phyloP scores from a whole-genome alignment of 306 rosid genomes.

The Cicer yamashitae region DNA sequence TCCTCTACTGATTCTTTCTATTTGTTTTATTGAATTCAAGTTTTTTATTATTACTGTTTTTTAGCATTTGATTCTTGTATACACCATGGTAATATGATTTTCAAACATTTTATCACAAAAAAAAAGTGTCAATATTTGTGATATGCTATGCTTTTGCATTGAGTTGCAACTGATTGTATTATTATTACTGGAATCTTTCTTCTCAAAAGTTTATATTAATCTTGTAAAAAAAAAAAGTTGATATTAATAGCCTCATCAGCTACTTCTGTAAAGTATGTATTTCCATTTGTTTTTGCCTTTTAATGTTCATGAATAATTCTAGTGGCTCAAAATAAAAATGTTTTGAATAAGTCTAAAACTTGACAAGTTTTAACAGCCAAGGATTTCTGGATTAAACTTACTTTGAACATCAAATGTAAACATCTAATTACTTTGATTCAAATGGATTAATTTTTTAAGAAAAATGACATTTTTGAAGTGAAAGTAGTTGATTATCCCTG shows the following conservation, averaged over 20 bases:
- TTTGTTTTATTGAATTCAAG: constrained; percentile 57
- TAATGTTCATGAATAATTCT: not conserved
- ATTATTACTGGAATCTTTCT: constrained; percentile 35
- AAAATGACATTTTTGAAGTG: too few species aligned
- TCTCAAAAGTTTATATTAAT: constrained; percentile 21
- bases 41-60: constrained; percentile 34
- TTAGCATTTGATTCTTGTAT: constrained; percentile 45
- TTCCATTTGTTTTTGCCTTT: constrained; percentile 23
- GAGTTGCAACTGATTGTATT: constrained; percentile 40
- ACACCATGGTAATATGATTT: constrained; percentile 41
- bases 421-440: too few species aligned
- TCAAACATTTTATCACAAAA: constrained; percentile 25
- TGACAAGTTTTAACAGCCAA: too few species aligned
- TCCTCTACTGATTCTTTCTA: constrained; percentile 63
- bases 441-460: too few species aligned
- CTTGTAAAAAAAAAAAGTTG: not conserved
- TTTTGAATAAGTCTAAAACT: too few species aligned
- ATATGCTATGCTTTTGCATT: constrained; percentile 40
- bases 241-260: constrained; percentile 1
- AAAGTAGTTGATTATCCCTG: too few species aligned
- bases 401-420: too few species aligned
- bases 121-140: constrained; percentile 24
- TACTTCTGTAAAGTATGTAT: constrained; percentile 13
- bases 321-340: too few species aligned
- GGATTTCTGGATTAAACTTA: too few species aligned